These are phyloP conservation scores for Clonostachys solani DNA, from an alignment of 2,329 filamentous ascomycete species.

Conservation along the genomic window DNA sequence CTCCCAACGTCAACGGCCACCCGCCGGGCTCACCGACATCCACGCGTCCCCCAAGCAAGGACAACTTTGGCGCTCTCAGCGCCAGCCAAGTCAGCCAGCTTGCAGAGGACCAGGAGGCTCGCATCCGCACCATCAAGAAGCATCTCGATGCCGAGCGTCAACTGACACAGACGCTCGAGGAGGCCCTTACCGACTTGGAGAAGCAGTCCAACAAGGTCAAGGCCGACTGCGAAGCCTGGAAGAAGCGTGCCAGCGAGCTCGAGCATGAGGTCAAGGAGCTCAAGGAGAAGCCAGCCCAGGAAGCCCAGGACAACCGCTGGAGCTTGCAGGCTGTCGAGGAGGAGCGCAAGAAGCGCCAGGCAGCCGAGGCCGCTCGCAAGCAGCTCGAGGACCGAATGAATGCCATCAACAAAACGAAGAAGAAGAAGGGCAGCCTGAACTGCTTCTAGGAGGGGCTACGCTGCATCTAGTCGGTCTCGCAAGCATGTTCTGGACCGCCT, in stretches of 20 bases:
- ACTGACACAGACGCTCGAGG: conserved; percentile 89
- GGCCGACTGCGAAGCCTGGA: conserved; percentile 84
- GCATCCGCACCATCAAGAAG: conserved; percentile 94
- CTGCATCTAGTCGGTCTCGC: conserved; percentile 6
- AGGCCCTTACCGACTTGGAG: conserved; percentile 92
- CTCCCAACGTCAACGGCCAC: conserved; percentile 13
- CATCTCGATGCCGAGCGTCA: conserved; percentile 95
- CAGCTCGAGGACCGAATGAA: conserved; percentile 96
- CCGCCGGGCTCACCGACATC: conserved; percentile 48
- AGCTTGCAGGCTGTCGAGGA: conserved; percentile 91
- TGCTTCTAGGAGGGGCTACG: conserved; percentile 69
- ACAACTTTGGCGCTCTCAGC: conserved; percentile 56
- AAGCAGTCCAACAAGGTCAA: conserved; percentile 89
- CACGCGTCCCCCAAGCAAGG: conserved; percentile 76
- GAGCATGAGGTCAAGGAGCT: conserved; percentile 69
- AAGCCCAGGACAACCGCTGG: conserved; percentile 54
- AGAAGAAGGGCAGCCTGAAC: conserved; percentile 93
- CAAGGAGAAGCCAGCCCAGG: conserved; percentile 40
- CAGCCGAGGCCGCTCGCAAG: conserved; percentile 82
- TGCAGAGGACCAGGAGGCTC: conserved; percentile 90
- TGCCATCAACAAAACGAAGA: conserved; percentile 81
- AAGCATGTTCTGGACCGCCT: too few relatives aligned
- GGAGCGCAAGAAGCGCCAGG: conserved; percentile 86
- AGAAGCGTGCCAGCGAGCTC: conserved; percentile 74
- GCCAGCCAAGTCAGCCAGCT: conserved; percentile 77